These are phyloP conservation scores for Byssochlamys sp. DNA, from an alignment of 2,329 filamentous ascomycete genomes.

Conservation along the genomic window DNA sequence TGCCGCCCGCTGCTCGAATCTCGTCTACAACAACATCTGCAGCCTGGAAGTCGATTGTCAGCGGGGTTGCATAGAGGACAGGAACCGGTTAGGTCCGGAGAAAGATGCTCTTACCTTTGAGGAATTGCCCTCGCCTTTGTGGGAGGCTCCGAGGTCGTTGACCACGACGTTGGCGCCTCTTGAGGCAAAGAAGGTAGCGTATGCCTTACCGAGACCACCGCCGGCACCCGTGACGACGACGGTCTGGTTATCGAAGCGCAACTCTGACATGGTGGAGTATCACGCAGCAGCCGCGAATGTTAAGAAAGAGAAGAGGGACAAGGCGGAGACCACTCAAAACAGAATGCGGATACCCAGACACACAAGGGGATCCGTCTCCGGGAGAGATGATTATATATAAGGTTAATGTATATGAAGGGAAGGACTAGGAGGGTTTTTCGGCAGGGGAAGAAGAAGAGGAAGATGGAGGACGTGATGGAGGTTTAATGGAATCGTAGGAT, in stretches of 20 bases:
- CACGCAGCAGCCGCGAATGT: background rate
- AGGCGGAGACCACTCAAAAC: constrained; percentile 1
- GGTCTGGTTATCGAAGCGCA: constrained; percentile 80
- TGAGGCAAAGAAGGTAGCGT: constrained; percentile 80
- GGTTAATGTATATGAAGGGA: constrained; percentile 10
- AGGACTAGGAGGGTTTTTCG: constrained; percentile 9
- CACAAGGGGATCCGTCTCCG: background rate
- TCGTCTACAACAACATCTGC: constrained; percentile 42
- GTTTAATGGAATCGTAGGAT: constrained; percentile 9
- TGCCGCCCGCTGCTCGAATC: constrained; percentile 71
- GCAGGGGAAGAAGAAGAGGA: constrained; percentile 5
- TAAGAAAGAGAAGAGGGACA: background rate
- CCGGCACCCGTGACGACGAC: constrained; percentile 81
- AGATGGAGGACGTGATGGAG: constrained; percentile 10
- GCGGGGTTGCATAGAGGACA: background rate
- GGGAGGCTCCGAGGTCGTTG: constrained; percentile 86
- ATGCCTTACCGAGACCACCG: constrained; percentile 70
- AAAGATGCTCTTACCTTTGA: constrained; percentile 60
- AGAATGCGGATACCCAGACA: background rate
- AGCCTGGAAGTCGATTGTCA: constrained; percentile 38
- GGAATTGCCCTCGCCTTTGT: constrained; percentile 83
- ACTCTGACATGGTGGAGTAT: constrained; percentile 48
- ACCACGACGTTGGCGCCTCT: constrained; percentile 91
- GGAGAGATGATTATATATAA: background rate
- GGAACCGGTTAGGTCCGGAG: background rate